Conservation (phyloP, 768 basidiomycete genomes). For the Hypsizygus marmoreus region DNA sequence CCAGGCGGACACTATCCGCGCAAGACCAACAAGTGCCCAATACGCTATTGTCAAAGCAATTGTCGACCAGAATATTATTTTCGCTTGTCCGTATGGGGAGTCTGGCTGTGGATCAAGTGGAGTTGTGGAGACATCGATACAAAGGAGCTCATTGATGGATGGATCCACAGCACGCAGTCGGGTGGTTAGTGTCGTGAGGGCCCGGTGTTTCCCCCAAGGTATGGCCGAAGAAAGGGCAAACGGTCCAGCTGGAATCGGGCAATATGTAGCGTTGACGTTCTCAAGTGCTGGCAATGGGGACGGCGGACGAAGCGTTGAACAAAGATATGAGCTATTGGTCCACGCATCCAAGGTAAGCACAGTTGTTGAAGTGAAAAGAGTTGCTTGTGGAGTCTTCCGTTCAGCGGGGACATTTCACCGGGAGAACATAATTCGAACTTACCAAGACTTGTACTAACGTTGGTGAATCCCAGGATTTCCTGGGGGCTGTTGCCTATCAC, state of each 20-base stretch:
- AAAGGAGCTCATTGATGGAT: slow-evolving; percentile 77
- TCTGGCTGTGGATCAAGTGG: slow-evolving; percentile 64
- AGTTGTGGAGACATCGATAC: slow-evolving; percentile 77
- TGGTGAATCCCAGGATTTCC: slow-evolving; percentile 60
- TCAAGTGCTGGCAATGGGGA: slow-evolving; percentile 61
- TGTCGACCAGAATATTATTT: slow-evolving; percentile 71
- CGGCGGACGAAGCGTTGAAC: slow-evolving; percentile 75
- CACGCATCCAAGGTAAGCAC: slow-evolving; percentile 79
- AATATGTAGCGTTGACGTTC: slow-evolving; percentile 50
- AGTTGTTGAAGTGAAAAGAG: slow-evolving; percentile 81
- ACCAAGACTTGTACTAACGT: slow-evolving; percentile 69
- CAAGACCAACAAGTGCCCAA: slow-evolving; percentile 80
- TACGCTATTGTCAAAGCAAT: slow-evolving; percentile 77
- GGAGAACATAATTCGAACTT: slow-evolving; percentile 28
- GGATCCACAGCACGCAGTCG: slow-evolving; percentile 89
- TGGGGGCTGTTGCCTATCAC: slow-evolving; percentile 66
- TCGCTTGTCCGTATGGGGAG: slow-evolving; percentile 66
- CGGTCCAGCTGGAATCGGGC: slow-evolving; percentile 77
- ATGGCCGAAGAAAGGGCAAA: slow-evolving; percentile 82
- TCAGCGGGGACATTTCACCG: slow-evolving; percentile 15
- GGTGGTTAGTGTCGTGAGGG: slow-evolving; percentile 83
- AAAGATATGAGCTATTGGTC: slow-evolving; percentile 74
- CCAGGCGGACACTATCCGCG: slow-evolving; percentile 86
- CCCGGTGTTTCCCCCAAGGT: slow-evolving; percentile 62
- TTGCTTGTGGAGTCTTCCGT: slow-evolving; percentile 50